phyloP scores from a whole-genome alignment of 1,139 yeast genomes.

The Yamadazyma songkhlaensis region DNA sequence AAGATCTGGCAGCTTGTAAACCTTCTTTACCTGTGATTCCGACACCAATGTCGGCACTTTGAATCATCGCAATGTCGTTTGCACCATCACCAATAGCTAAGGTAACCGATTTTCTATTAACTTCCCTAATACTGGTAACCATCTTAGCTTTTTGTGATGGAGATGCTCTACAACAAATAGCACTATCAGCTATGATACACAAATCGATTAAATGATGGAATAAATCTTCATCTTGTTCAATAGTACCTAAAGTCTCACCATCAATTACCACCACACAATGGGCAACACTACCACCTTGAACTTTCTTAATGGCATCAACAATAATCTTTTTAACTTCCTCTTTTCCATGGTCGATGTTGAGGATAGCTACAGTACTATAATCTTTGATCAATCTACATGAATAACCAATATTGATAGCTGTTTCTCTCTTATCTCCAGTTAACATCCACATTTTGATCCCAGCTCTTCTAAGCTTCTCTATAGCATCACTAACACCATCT shows the following conservation, averaged over 20 bases:
- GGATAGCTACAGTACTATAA: conserved; percentile 81
- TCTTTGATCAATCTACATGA: conserved; percentile 92
- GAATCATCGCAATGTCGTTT: conserved; percentile 98
- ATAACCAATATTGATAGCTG: conserved; percentile 95
- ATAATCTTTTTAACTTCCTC: conserved; percentile 53
- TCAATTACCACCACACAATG: conserved; percentile 94
- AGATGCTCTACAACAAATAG: conserved; percentile 92
- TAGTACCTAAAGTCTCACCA: conserved; percentile 73
- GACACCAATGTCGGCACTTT: conserved; percentile 95
- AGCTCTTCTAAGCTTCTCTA: conserved; percentile 87
- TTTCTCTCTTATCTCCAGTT: conserved; percentile 96
- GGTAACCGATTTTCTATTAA: conserved; percentile 69
- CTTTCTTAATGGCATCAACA: conserved; percentile 57
- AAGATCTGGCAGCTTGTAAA: conserved; percentile 90
- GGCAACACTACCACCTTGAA: conserved; percentile 72
- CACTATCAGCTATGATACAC: conserved; percentile 86
- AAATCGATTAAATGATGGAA: conserved; percentile 77
- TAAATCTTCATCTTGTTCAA: conserved; percentile 70
- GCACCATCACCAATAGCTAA: conserved; percentile 99
- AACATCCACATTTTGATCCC: conserved; percentile 97
- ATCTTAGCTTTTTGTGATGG: conserved; percentile 94
- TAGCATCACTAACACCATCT: conserved; percentile 92
- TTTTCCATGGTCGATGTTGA: conserved; percentile 56
- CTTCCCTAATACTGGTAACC: conserved; percentile 72
- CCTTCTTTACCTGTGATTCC: conserved; percentile 98